A percentile compares a stretch with the other conserved stretches of the same genome.
Evolutionary conservation across 2,329 filamentous ascomycete genomes (phyloP).

Genomic region (Exophiala alcalophila): DNA sequence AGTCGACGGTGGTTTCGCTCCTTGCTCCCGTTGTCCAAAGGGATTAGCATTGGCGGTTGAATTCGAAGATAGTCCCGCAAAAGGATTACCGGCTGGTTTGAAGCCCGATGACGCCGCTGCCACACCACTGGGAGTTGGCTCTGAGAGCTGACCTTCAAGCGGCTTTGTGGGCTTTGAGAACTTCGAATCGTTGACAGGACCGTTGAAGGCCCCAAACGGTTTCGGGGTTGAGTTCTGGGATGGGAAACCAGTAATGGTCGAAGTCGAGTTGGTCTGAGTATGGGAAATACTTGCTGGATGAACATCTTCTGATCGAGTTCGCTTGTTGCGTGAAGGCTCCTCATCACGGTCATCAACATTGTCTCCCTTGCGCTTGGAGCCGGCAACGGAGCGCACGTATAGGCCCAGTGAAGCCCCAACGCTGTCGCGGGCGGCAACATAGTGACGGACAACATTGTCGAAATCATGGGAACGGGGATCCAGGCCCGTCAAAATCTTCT

Average conservation of each 20-base stretch:
- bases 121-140: not conserved
- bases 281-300: slow-evolving; percentile 2
- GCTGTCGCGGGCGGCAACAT: slow-evolving; percentile 39
- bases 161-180: slow-evolving; percentile 6
- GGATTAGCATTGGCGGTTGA: slow-evolving; percentile 10
- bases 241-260: not conserved
- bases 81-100: slow-evolving; percentile 6
- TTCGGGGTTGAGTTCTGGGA: not conserved
- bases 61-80: not conserved
- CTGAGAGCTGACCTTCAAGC: slow-evolving; percentile 4
- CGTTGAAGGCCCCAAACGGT: not conserved
- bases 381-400: slow-evolving; percentile 24
- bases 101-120: slow-evolving; percentile 2
- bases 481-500: slow-evolving; percentile 34
- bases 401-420: slow-evolving; percentile 37
- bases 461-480: slow-evolving; percentile 37
- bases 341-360: slow-evolving; percentile 24
- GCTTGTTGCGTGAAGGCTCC: slow-evolving; percentile 30
- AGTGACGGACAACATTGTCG: slow-evolving; percentile 38
- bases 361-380: slow-evolving; percentile 34
- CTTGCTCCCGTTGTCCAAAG: slow-evolving; percentile 9
- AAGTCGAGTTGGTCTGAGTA: not conserved
- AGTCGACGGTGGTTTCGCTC: not conserved
- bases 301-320: slow-evolving; percentile 12
- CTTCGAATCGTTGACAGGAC: slow-evolving; percentile 1